Evolutionary conservation across 371 early-diverging fungal genomes (phyloP).

Genomic region (Rhizomucor pusillus): DNA sequence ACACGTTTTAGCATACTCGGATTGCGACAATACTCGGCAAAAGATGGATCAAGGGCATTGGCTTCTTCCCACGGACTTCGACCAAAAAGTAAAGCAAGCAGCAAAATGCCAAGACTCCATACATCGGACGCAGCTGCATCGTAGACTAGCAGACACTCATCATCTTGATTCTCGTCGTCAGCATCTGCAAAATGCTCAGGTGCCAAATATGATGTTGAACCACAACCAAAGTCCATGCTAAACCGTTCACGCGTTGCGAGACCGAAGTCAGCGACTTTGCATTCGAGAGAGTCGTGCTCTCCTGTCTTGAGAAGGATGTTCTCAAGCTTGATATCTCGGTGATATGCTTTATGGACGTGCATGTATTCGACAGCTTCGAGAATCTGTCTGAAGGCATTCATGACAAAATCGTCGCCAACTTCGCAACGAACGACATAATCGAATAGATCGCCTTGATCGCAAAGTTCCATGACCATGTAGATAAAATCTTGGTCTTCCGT

Average conservation of each 20-base stretch:
- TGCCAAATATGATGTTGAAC: constrained; percentile 67
- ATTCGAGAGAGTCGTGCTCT: constrained; percentile 34
- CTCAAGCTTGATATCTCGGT: constrained; percentile 81
- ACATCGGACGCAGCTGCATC: constrained; percentile 68
- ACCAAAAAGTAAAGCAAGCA: constrained; percentile 72
- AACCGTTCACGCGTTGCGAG: constrained; percentile 72
- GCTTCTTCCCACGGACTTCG: constrained; percentile 82
- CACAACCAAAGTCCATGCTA: constrained; percentile 77
- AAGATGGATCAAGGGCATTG: constrained; percentile 48
- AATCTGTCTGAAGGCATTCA: constrained; percentile 51
- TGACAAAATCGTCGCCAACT: constrained; percentile 33
- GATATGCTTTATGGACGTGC: constrained; percentile 59
- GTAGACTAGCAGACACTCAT: constrained; percentile 38
- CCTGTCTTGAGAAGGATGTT: constrained; percentile 60
- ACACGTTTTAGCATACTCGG: constrained; percentile 16
- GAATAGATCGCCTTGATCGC: constrained; percentile 64
- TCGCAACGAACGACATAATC: constrained; percentile 51
- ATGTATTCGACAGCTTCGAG: constrained; percentile 54
- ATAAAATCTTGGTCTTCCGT: constrained; percentile 51
- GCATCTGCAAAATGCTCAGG: constrained; percentile 68
- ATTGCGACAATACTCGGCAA: constrained; percentile 51
- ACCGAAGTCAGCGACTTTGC: constrained; percentile 87
- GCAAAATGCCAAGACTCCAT: constrained; percentile 78
- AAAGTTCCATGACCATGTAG: constrained; percentile 65
- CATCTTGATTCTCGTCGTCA: constrained; percentile 16